A percentile compares a stretch with the other conserved stretches of the same genome.
Evolutionary conservation across 1,284 basidiomycete genomes (phyloP).

Genomic region (Ceratobasidium sp.): DNA sequence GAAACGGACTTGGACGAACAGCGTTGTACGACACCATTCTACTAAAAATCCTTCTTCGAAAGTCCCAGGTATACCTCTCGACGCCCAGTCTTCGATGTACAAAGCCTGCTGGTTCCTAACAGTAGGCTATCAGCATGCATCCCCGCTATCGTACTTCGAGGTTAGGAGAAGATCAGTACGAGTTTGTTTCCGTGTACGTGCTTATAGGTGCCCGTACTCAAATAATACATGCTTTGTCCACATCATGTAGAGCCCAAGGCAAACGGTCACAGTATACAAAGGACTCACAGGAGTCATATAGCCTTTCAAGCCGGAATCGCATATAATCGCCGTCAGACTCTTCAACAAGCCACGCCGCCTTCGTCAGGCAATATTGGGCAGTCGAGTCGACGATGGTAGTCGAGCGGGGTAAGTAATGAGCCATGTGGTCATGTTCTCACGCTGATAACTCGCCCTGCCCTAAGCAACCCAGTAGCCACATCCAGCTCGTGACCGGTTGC

Average conservation of each 20-base stretch:
- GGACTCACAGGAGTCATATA: neutral
- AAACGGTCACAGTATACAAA: neutral
- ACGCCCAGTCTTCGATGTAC: neutral
- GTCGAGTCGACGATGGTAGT: neutral
- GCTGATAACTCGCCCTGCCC: neutral
- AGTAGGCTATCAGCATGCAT: neutral
- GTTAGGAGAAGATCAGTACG: neutral
- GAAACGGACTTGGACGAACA: neutral
- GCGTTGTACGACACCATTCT: neutral
- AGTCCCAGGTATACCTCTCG: neutral
- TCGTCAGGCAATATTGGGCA: neutral
- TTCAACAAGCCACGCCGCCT: neutral
- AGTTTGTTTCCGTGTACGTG: neutral
- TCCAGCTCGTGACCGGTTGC: no score
- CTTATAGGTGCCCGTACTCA: neutral
- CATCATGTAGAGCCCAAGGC: neutral
- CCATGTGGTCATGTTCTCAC: neutral
- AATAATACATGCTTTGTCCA: slow-evolving; percentile 19
- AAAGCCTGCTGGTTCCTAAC: neutral
- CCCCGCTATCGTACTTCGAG: neutral
- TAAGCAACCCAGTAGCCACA: neutral
- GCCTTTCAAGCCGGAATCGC: neutral
- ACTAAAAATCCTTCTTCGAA: neutral
- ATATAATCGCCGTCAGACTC: neutral
- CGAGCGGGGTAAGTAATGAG: neutral